Evolutionary conservation across 768 basidiomycete species (phyloP), one percentile per base, ranked within the genome.

Genomic region (Leccinum arenicola): DNA sequence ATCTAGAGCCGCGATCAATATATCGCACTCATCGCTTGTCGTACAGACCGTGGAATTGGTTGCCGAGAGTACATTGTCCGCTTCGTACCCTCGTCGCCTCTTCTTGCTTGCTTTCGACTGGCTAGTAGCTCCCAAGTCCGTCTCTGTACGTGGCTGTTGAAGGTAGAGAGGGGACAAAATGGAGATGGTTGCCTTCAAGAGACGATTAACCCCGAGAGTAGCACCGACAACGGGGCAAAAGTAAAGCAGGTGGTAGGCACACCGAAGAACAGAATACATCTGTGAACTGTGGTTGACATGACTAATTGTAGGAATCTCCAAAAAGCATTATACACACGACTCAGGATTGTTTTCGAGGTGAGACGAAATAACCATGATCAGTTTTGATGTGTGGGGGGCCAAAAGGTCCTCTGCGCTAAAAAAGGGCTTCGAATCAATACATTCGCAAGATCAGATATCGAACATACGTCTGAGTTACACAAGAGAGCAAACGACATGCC

Each of bases 71-170:
- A 88, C 74, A 65, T 88, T 89, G 55, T 90, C 90, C 10, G 84
- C 89, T 71, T 93, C 89, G 62, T 85, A 92, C 12, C 80, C 85
- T 21, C 85, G 81, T 19, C 81, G 78, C 50, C 87, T 78, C 69
- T 90, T 93, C 70, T 85, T 92, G 56, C 83, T 81, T 64, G 84
- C 85, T 68, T 77, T 84, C 14, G 66, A 75, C 65, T 74, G 50
- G 64, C 56, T 15, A 3, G 63, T 65, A 45, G 66, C 60, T 15
- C 58, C 71, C 1, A 66, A 67, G 25, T 56, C 49, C 21, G 58
- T 54, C 36, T 74, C 68, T 9, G 64, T 60, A 9, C 78, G 76
- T 3, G 76, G 58, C 25, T 76, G 72, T 5, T 71, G 70, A 0
- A 80, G 68, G 57, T 89, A 75, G 15, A 90, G 66, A 35, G 76